These are phyloP conservation scores for Musa itinerans DNA, from an alignment of 176 grass and related monocot genomes.

Conservation along the genomic window DNA sequence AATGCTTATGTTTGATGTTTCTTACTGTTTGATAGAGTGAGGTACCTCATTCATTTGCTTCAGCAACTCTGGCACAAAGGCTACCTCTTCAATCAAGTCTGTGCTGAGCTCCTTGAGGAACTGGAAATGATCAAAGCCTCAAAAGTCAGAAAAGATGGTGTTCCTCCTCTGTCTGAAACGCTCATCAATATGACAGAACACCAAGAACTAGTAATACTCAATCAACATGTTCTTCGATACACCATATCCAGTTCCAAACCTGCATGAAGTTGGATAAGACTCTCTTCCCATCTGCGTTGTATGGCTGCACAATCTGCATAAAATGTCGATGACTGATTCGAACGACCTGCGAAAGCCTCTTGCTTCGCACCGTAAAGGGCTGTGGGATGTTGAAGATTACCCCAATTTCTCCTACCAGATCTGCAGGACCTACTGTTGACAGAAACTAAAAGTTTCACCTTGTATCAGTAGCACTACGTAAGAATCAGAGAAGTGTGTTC, in stretches of 20 bases:
- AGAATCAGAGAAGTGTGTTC: no score
- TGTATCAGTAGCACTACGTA: neutral
- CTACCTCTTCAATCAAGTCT: neutral
- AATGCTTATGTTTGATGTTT: neutral
- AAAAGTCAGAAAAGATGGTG: no score
- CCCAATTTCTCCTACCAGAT: constrained; percentile 47
- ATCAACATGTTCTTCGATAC: neutral
- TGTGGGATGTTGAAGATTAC: constrained; percentile 47
- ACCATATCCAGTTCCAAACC: neutral
- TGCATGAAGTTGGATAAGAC: constrained; percentile 13
- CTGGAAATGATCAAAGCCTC: neutral
- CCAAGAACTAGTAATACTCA: neutral
- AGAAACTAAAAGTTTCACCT: constrained; percentile 5
- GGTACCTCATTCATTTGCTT: neutral
- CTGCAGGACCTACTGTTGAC: constrained; percentile 21
- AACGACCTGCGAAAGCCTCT: constrained; percentile 31
- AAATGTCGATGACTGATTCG: constrained; percentile 35
- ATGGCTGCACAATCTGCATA: constrained; percentile 17
- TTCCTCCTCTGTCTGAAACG: neutral
- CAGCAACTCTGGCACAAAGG: constrained; percentile 10
- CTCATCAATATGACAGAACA: neutral
- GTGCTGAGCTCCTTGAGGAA: constrained; percentile 10
- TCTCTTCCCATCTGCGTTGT: constrained; percentile 23
- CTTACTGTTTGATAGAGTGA: neutral
- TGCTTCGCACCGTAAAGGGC: constrained; percentile 44